phyloP scores from a whole-genome alignment of 768 basidiomycete species.

The Russula foetens region DNA sequence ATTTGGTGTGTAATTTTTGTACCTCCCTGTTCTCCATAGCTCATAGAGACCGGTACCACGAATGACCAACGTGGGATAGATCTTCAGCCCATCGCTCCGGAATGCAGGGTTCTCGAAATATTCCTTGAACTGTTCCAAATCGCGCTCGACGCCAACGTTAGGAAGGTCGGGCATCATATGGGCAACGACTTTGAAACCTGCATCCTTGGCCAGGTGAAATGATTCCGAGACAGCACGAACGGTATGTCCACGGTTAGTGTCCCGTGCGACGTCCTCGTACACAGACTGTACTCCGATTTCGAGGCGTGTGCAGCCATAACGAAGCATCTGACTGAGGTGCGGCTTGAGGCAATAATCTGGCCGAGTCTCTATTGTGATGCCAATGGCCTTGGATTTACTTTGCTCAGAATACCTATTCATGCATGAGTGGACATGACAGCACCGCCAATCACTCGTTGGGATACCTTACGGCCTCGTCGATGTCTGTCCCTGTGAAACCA shows the following conservation, averaged over 20 bases:
- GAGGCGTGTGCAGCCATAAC: constrained; percentile 96
- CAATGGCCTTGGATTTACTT: constrained; percentile 97
- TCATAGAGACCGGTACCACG: constrained; percentile 95
- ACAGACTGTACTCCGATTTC: constrained; percentile 99
- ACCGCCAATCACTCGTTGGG: constrained; percentile 9
- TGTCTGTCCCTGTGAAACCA: constrained; percentile 85
- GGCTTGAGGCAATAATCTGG: constrained; percentile 98
- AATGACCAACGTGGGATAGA: constrained; percentile 97
- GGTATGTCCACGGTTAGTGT: constrained; percentile 98
- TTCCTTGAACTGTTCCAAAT: constrained; percentile 98
- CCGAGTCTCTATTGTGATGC: constrained; percentile 97
- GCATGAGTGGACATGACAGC: not conserved
- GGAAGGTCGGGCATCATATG: constrained; percentile 99
- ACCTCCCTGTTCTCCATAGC: constrained; percentile 92
- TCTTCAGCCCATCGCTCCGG: constrained; percentile 93
- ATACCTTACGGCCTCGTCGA: constrained; percentile 92
- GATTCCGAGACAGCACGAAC: constrained; percentile 95
- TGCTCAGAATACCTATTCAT: constrained; percentile 81
- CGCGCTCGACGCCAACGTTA: constrained; percentile 94
- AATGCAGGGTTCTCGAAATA: constrained; percentile 99
- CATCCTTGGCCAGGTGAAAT: constrained; percentile 97
- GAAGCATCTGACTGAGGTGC: constrained; percentile 97
- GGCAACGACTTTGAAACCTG: constrained; percentile 98
- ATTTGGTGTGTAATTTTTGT: constrained; percentile 99
- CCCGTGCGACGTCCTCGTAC: constrained; percentile 97